A percentile compares a stretch with the other conserved stretches of the same genome.
phyloP scores from a whole-genome alignment of 1,284 basidiomycete species.

The Phlebopus sp. region DNA sequence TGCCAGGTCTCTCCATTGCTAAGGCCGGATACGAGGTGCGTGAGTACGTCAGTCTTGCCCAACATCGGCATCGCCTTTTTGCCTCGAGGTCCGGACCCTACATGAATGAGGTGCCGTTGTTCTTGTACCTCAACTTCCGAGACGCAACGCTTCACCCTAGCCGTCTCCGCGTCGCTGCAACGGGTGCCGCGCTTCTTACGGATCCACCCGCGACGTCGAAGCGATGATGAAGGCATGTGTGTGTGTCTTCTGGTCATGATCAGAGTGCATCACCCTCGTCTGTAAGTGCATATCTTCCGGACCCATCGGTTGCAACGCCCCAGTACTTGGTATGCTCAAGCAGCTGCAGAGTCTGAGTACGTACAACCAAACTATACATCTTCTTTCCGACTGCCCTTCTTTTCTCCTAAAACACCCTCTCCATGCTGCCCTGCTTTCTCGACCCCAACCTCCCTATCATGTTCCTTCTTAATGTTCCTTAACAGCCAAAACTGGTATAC shows the following conservation, averaged over 20 bases:
- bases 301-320: too few species aligned
- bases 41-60: constrained; percentile 3
- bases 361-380: background rate
- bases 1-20: background rate
- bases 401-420: constrained; percentile 41
- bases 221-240: too few species aligned
- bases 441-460: constrained; percentile 42
- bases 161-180: background rate
- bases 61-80: constrained; percentile 13
- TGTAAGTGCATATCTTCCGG: too few species aligned
- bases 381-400: constrained; percentile 13
- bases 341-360: background rate
- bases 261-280: too few species aligned
- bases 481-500: constrained; percentile 45
- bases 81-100: constrained; percentile 22
- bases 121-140: constrained; percentile 9
- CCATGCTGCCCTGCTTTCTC: constrained; percentile 46
- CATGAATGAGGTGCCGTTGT: constrained; percentile 17
- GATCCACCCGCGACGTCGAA: background rate
- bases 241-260: too few species aligned
- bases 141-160: constrained; percentile 3
- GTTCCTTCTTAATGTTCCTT: constrained; percentile 42
- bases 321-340: too few species aligned
- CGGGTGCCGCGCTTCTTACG: background rate
- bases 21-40: background rate